These are phyloP conservation scores for Paramecium sexaurelia DNA, from an alignment of 73 alveolate species.

Conservation along the genomic window DNA sequence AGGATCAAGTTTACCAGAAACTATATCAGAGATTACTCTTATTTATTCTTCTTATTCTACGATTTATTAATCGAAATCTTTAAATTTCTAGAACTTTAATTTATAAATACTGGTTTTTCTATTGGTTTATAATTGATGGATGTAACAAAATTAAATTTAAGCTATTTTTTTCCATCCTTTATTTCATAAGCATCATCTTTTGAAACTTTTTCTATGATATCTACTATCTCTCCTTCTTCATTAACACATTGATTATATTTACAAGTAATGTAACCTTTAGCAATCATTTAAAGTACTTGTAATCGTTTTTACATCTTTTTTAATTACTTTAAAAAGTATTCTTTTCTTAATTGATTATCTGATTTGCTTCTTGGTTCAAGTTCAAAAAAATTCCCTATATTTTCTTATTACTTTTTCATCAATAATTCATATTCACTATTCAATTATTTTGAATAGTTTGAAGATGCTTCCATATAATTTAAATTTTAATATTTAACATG, in stretches of 20 bases:
- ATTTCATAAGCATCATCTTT: not conserved
- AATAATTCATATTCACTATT: not conserved
- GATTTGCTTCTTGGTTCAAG: not conserved
- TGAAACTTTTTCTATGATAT: not conserved
- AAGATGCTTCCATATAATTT: not conserved
- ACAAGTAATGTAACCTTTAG: conserved; percentile 15
- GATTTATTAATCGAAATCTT: not conserved
- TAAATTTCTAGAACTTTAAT: not conserved
- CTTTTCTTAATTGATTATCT: conserved; percentile 19
- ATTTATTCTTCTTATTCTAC: not conserved
- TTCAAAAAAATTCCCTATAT: not conserved
- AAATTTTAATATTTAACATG: not conserved
- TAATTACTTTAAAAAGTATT: not conserved
- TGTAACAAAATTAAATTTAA: not conserved
- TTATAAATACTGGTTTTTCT: conserved; percentile 7
- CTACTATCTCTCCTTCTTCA: not conserved
- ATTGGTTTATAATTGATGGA: not conserved
- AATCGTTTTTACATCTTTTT: conserved; percentile 3
- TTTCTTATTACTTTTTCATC: not conserved
- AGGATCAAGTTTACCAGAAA: not conserved
- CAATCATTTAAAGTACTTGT: not conserved
- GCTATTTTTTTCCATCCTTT: not conserved
- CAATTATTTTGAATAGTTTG: not conserved
- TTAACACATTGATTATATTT: not conserved
- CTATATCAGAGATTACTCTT: conserved; percentile 20